These are phyloP conservation scores for Plectosphaerella plurivora DNA, from an alignment of 2,329 filamentous ascomycete species.

Conservation along the genomic window DNA sequence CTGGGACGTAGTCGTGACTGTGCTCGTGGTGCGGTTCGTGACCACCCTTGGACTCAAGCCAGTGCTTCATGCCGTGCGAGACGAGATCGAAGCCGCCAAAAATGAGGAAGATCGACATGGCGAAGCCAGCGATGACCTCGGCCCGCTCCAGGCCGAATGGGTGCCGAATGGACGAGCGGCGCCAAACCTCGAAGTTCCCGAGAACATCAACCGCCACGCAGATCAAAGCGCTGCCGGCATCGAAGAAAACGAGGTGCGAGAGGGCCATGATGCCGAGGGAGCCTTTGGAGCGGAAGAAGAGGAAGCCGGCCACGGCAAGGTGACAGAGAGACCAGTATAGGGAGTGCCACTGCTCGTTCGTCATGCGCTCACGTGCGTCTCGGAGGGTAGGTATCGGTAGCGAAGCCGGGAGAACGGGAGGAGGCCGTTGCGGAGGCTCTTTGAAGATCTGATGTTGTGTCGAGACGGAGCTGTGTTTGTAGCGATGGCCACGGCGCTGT, in stretches of 20 bases:
- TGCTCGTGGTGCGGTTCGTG: constrained; percentile 72
- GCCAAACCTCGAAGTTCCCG: constrained; percentile 97
- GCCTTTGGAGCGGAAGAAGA: constrained; percentile 80
- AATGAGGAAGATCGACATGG: constrained; percentile 91
- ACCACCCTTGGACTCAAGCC: constrained; percentile 67
- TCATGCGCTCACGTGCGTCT: constrained; percentile 89
- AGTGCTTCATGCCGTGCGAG: constrained; percentile 87
- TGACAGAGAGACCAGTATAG: constrained; percentile 90
- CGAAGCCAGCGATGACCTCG: constrained; percentile 92
- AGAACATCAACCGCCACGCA: constrained; percentile 92
- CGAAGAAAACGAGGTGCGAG: constrained; percentile 91
- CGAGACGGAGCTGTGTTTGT: constrained; percentile 94
- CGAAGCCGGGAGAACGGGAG: constrained; percentile 84
- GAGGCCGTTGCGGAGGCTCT: constrained; percentile 79
- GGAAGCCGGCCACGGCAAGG: constrained; percentile 74
- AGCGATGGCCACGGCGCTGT: constrained; percentile 90
- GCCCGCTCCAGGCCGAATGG: constrained; percentile 90
- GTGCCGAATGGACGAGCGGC: constrained; percentile 84
- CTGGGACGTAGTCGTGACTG: constrained; percentile 59
- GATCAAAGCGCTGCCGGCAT: constrained; percentile 85
- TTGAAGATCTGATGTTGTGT: constrained; percentile 90
- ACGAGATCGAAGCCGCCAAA: constrained; percentile 97
- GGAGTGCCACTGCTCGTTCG: constrained; percentile 75
- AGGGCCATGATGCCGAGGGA: constrained; percentile 88
- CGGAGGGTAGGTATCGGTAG: constrained; percentile 84